These are phyloP conservation scores for Tremella yokohamensis DNA, from an alignment of 768 basidiomycete genomes.

Conservation along the genomic window DNA sequence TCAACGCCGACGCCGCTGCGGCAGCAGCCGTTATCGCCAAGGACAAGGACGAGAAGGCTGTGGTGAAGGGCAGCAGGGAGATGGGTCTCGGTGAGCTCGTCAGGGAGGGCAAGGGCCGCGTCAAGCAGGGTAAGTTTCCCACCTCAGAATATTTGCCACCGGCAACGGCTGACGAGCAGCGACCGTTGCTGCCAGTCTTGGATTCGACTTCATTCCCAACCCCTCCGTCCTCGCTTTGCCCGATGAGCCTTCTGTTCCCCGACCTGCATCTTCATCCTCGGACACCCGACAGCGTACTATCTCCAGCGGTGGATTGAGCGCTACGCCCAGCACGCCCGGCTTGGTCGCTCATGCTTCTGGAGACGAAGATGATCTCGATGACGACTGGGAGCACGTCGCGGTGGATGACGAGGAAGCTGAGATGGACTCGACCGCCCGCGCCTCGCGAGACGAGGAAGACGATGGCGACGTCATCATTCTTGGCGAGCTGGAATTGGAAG, in stretches of 20 bases:
- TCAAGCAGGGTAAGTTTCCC: background rate
- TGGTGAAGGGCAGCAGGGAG: conserved; percentile 16
- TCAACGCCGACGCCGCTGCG: background rate
- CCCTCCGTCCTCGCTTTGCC: conserved; percentile 35
- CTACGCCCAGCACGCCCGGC: conserved; percentile 14
- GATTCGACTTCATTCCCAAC: conserved; percentile 45
- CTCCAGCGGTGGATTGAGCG: background rate
- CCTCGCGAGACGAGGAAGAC: conserved; percentile 15
- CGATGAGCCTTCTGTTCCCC: conserved; percentile 12
- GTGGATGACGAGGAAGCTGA: background rate
- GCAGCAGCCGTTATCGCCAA: background rate
- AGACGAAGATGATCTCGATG: conserved; percentile 2
- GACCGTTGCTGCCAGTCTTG: conserved; percentile 40
- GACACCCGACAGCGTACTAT: background rate
- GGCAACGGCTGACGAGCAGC: conserved; percentile 14
- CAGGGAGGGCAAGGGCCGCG: conserved; percentile 21
- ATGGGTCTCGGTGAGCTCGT: conserved; percentile 37
- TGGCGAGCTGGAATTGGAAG: conserved; percentile 38
- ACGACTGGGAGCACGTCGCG: conserved; percentile 23
- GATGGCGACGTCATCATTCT: conserved; percentile 39
- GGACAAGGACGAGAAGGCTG: conserved; percentile 1
- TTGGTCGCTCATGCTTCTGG: background rate
- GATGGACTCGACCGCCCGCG: conserved; percentile 2
- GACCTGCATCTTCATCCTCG: conserved; percentile 1
- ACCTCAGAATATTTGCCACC: background rate